Percentiles rank a stretch among this genome's conserved stretches.
These are phyloP conservation scores for Areca catechu DNA, from an alignment of 176 grass and related monocot species.

Conservation along the genomic window DNA sequence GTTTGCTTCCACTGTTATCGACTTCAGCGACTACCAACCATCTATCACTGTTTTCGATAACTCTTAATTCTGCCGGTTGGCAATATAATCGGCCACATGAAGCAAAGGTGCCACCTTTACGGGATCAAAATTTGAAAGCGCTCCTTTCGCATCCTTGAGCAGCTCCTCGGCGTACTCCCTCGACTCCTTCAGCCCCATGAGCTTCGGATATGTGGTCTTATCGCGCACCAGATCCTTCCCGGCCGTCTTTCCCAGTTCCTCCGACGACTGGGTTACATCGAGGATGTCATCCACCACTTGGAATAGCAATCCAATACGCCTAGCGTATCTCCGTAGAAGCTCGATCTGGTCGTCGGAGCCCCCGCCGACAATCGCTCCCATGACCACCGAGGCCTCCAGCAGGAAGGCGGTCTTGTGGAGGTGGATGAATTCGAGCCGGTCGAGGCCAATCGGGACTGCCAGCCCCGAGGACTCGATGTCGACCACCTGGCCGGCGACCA, in stretches of 20 bases:
- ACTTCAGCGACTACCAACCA: too few relatives aligned
- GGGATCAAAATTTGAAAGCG: slow-evolving; percentile 44
- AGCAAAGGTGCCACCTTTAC: slow-evolving; percentile 59
- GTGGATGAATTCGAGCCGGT: slow-evolving; percentile 76
- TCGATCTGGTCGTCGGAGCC: slow-evolving; percentile 55
- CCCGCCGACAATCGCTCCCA: slow-evolving; percentile 59
- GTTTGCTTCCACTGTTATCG: too few relatives aligned
- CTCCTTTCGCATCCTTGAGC: slow-evolving; percentile 39
- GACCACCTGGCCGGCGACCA: slow-evolving; percentile 75
- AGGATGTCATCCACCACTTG: slow-evolving; percentile 91
- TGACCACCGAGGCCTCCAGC: slow-evolving; percentile 69
- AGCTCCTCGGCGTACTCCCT: slow-evolving; percentile 55
- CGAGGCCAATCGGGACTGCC: slow-evolving; percentile 28
- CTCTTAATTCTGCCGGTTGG: slow-evolving; percentile 49
- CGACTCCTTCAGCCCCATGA: slow-evolving; percentile 58
- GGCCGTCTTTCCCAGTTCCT: slow-evolving; percentile 67
- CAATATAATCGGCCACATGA: slow-evolving; percentile 77
- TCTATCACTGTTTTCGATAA: not conserved
- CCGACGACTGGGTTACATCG: slow-evolving; percentile 63
- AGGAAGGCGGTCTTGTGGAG: slow-evolving; percentile 79
- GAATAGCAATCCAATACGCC: slow-evolving; percentile 66
- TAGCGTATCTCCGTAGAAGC: slow-evolving; percentile 41
- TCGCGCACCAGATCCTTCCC: slow-evolving; percentile 79
- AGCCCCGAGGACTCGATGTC: slow-evolving; percentile 75
- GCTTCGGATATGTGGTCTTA: slow-evolving; percentile 75